These are phyloP conservation scores for Yamadazyma paraphyllophila DNA, from an alignment of 805 yeast genomes.

Conservation along the genomic window DNA sequence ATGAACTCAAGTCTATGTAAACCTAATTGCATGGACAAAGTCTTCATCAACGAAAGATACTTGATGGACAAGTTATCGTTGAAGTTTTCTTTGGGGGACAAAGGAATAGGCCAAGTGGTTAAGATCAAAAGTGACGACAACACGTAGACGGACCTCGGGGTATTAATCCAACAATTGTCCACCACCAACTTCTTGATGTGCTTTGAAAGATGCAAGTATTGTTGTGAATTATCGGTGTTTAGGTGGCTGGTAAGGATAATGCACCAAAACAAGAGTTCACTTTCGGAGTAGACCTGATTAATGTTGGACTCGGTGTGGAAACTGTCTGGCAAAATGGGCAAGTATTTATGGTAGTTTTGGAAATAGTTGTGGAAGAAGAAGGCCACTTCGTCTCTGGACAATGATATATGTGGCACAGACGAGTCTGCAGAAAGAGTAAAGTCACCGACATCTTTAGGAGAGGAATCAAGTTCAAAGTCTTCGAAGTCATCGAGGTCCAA, in stretches of 20 bases:
- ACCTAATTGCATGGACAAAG: slow-evolving; percentile 41
- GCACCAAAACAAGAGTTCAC: slow-evolving; percentile 41
- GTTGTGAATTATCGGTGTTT: slow-evolving; percentile 14
- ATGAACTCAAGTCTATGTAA: slow-evolving; percentile 41
- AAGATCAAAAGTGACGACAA: slow-evolving; percentile 38
- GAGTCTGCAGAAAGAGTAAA: slow-evolving; percentile 6
- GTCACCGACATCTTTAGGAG: background rate
- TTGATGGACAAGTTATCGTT: slow-evolving; percentile 34
- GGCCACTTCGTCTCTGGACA: slow-evolving; percentile 7
- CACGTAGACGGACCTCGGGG: slow-evolving; percentile 44
- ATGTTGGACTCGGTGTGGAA: slow-evolving; percentile 18
- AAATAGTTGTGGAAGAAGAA: slow-evolving; percentile 21
- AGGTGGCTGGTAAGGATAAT: slow-evolving; percentile 35
- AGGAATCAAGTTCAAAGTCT: background rate
- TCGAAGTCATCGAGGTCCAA: slow-evolving; percentile 13
- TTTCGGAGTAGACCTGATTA: slow-evolving; percentile 22
- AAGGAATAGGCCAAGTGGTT: slow-evolving; percentile 46
- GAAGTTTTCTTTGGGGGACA: slow-evolving; percentile 20
- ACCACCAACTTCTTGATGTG: slow-evolving; percentile 40
- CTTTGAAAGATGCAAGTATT: slow-evolving; percentile 25
- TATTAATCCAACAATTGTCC: slow-evolving; percentile 41
- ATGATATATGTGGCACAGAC: slow-evolving; percentile 1
- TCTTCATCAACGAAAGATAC: slow-evolving; percentile 38
- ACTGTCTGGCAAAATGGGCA: slow-evolving; percentile 32
- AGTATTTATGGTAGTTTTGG: slow-evolving; percentile 25